These are phyloP conservation scores for Boletus rubescentipes DNA, from an alignment of 768 basidiomycete genomes.

Conservation along the genomic window DNA sequence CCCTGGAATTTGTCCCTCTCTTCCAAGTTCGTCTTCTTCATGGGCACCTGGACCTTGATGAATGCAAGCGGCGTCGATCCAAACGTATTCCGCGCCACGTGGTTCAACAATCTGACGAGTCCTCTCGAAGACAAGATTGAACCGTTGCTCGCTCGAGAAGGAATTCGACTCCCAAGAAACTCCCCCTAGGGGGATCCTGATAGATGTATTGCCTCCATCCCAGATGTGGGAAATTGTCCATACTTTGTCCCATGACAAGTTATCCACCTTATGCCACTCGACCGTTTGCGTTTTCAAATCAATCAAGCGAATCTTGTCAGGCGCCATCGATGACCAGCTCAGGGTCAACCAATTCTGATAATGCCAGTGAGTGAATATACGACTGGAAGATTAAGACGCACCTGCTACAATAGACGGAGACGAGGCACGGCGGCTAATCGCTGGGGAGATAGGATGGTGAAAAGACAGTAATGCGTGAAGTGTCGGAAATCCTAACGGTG, in stretches of 20 bases:
- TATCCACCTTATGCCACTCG: neutral
- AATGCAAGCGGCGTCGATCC: constrained; percentile 13
- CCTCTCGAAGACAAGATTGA: neutral
- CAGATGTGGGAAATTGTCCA: constrained; percentile 13
- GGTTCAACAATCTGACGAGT: neutral
- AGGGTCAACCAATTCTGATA: neutral
- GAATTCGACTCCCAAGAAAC: constrained; percentile 1
- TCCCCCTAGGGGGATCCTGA: neutral
- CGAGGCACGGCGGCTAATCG: no score
- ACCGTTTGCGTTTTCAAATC: neutral
- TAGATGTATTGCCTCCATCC: neutral
- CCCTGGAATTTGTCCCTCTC: neutral
- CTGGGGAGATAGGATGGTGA: no score
- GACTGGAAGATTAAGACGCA: neutral
- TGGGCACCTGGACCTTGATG: neutral
- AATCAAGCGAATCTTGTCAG: neutral
- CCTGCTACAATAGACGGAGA: neutral
- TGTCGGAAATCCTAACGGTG: no score
- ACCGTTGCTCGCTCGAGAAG: constrained; percentile 7
- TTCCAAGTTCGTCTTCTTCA: neutral
- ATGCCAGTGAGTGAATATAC: neutral
- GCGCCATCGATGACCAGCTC: neutral
- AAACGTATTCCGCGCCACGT: constrained; percentile 3
- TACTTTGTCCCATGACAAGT: constrained; percentile 1
- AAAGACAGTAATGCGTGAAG: no score